A percentile compares a stretch with the other conserved stretches of the same genome.
These are phyloP conservation scores for Tulasnella sp. DNA, from an alignment of 768 basidiomycete genomes.

Conservation along the genomic window DNA sequence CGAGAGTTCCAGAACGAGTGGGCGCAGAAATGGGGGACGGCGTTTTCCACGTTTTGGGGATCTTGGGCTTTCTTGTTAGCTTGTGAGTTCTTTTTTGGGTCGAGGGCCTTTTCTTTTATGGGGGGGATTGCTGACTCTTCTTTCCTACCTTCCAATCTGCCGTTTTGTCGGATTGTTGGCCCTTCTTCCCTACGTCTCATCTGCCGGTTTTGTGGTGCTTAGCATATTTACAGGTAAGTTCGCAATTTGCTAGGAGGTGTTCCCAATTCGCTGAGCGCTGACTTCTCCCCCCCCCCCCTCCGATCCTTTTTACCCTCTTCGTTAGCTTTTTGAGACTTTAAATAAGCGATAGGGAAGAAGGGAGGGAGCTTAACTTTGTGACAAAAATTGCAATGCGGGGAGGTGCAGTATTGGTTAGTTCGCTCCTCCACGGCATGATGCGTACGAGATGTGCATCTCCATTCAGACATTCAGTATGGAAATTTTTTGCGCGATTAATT, in stretches of 20 bases:
- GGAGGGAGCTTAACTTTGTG: no score
- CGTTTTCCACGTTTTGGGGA: constrained; percentile 25
- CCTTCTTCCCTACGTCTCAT: background rate
- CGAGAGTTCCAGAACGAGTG: background rate
- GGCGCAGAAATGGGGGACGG: constrained; percentile 22
- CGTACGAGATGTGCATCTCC: no score
- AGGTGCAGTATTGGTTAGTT: no score
- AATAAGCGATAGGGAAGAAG: constrained; percentile 23
- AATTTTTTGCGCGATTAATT: no score
- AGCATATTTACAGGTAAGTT: constrained; percentile 1
- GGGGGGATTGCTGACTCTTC: background rate
- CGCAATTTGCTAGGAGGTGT: background rate
- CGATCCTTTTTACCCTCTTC: background rate
- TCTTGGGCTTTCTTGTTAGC: constrained; percentile 5
- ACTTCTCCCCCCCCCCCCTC: background rate
- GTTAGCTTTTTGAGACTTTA: constrained; percentile 20
- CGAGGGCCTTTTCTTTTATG: background rate
- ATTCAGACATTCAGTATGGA: no score
- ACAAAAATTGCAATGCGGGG: no score
- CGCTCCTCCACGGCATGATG: no score
- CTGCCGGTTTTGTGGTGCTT: background rate
- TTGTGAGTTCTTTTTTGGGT: constrained; percentile 3
- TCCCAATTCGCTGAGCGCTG: background rate
- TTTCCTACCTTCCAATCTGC: background rate
- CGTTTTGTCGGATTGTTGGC: no score